Evolutionary conservation across 108 stramenopile genomes (phyloP), one percentile per base, ranked within the genome.

Genomic region (Aurantiochytrium sp.): DNA sequence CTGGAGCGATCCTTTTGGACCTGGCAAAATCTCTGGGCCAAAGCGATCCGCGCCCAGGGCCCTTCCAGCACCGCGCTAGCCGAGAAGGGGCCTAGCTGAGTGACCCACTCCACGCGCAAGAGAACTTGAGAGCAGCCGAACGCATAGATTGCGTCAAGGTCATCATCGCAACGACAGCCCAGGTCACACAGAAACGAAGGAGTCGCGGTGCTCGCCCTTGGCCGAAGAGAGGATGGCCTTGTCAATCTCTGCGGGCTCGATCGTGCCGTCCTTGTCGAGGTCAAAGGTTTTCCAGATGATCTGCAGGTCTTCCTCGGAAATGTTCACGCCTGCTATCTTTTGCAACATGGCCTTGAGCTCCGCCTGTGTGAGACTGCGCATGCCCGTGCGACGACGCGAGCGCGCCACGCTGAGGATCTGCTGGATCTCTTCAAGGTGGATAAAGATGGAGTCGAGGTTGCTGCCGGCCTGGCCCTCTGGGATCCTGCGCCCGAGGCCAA

Each of bases 361-460:
- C 1, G 39, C 30, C 24, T 24, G 39, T 1, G 73, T 48, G 6
- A 81, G 73, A 30, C 73, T 81, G 27, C 73, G 39, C 39, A 48
- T 81, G 12, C 45, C 45, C 24, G 39, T 41, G 36, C 45, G 45
- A 1, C 39, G 36, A 5, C 73, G 21, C 39, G 73, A 81, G 39
- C 73, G 73, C 15, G 73, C 73, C 3, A 81, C 73, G 32, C 42
- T 48, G 73, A 81, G 73, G 39, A 81, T 81, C 45, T 81, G 73
- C 73, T 81, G 73, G 45, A 81, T 81, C 73, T 81, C 73, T 1
- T 81, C 73, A n/a, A 81, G 73, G 2, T 81, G 73, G 30, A 48
- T 81, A 42, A 81, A 81, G 30, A 81, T 81, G 6, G 42, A 48
- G 3, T 81, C 73, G 45, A 81, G 45, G 39, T 41, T 41, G 39